These are phyloP conservation scores for Arthrinium puccinioides DNA, from an alignment of 2,329 filamentous ascomycete genomes.

Conservation along the genomic window DNA sequence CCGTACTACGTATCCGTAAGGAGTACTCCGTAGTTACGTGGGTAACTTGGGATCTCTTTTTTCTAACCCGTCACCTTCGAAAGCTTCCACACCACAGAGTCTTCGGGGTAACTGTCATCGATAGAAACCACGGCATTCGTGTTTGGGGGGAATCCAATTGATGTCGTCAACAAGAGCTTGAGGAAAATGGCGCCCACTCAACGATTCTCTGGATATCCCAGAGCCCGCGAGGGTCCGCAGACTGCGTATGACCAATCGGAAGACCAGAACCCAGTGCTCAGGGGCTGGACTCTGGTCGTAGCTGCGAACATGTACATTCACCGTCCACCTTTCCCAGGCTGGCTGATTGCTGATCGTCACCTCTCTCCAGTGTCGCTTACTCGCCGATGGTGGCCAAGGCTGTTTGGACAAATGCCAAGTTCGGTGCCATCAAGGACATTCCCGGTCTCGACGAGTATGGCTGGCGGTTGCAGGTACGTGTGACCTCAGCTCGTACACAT, in stretches of 20 bases:
- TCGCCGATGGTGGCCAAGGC: constrained; percentile 53
- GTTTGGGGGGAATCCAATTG: too few species aligned
- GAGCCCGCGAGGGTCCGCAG: constrained; percentile 18
- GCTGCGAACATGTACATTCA: constrained; percentile 51
- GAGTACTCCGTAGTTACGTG: too few species aligned
- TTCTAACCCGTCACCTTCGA: too few species aligned
- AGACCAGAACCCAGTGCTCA: constrained; percentile 62
- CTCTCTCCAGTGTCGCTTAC: constrained; percentile 44
- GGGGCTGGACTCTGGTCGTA: constrained; percentile 56
- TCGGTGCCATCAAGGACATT: constrained; percentile 39
- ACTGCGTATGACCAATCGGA: constrained; percentile 36
- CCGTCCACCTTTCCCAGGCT: neutral
- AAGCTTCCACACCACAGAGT: too few species aligned
- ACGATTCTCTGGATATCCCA: constrained; percentile 21
- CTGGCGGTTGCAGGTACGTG: constrained; percentile 41
- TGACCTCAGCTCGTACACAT: too few species aligned
- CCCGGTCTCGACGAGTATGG: constrained; percentile 35
- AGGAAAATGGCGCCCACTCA: constrained; percentile 12
- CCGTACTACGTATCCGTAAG: too few species aligned
- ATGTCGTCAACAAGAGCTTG: neutral
- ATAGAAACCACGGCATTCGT: too few species aligned
- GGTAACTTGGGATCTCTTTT: too few species aligned
- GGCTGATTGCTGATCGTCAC: constrained; percentile 6
- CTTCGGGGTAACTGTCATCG: too few species aligned
- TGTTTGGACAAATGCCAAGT: constrained; percentile 64